These are phyloP conservation scores for Collariella sp. DNA, from an alignment of 495 filamentous ascomycete species.

Conservation along the genomic window DNA sequence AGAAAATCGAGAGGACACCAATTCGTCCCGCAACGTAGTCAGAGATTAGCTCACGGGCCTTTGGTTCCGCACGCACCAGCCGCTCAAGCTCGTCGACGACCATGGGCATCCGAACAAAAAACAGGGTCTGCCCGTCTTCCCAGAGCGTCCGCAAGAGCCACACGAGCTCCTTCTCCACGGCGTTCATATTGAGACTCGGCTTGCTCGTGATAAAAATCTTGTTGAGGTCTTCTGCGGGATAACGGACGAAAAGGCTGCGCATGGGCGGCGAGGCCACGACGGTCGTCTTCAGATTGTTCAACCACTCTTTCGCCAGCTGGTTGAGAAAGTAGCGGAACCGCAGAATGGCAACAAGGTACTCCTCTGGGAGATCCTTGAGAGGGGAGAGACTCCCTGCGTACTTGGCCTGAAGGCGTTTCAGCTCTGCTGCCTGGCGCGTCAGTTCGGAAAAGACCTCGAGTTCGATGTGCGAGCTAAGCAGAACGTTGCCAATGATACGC, in stretches of 20 bases:
- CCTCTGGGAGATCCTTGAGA: slow-evolving; percentile 7
- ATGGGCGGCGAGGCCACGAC: slow-evolving; percentile 17
- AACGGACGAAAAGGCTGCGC: slow-evolving; percentile 22
- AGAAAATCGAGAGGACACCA: slow-evolving; percentile 37
- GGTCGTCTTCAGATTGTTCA: slow-evolving; percentile 14
- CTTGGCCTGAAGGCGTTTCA: slow-evolving; percentile 2
- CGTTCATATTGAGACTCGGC: slow-evolving; percentile 10
- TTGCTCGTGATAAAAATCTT: neutral
- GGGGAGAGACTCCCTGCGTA: slow-evolving; percentile 1
- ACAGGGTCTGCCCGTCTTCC: slow-evolving; percentile 21
- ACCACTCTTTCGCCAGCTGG: neutral
- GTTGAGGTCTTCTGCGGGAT: neutral
- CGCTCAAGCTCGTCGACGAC: slow-evolving; percentile 41
- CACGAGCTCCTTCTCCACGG: slow-evolving; percentile 19
- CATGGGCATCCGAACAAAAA: slow-evolving; percentile 22
- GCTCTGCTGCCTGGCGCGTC: slow-evolving; percentile 5
- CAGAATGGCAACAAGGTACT: slow-evolving; percentile 4
- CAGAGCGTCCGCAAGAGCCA: slow-evolving; percentile 28
- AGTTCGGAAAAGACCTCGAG: slow-evolving; percentile 15
- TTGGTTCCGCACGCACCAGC: slow-evolving; percentile 30
- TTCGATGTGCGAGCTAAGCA: neutral
- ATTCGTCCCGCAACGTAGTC: slow-evolving; percentile 26
- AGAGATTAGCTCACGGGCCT: slow-evolving; percentile 33
- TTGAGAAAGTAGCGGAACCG: slow-evolving; percentile 9
- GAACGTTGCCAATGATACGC: slow-evolving; percentile 15